A percentile compares a stretch with the other conserved stretches of the same genome.
Evolutionary conservation across 1,139 yeast genomes (phyloP).

Genomic region (Kodamaea ohmeri): DNA sequence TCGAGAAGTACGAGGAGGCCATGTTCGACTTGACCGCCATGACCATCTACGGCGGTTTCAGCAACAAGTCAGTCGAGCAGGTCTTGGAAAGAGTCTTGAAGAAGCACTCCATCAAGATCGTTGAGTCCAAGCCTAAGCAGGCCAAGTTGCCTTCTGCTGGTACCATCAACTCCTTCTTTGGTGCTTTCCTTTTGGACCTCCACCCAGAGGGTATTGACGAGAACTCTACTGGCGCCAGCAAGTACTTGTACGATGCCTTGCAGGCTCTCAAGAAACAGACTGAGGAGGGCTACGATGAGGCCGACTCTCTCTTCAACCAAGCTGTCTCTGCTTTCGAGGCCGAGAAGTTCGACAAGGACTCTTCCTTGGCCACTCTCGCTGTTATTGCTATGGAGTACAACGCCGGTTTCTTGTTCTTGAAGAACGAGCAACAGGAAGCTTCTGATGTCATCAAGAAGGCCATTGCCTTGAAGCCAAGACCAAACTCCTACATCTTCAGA

Average conservation of each 20-base stretch:
- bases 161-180: slow-evolving; percentile 81
- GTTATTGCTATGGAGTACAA: slow-evolving; percentile 75
- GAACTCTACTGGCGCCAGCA: slow-evolving; percentile 53
- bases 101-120: slow-evolving; percentile 67
- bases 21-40: slow-evolving; percentile 89
- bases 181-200: slow-evolving; percentile 56
- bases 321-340: slow-evolving; percentile 59
- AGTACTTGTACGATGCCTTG: slow-evolving; percentile 66
- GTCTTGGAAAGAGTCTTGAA: slow-evolving; percentile 85
- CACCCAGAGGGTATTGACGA: slow-evolving; percentile 51
- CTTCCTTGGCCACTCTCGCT: slow-evolving; percentile 51
- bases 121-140: slow-evolving; percentile 53
- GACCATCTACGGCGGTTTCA: slow-evolving; percentile 73
- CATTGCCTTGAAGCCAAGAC: slow-evolving; percentile 67
- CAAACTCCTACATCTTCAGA: slow-evolving; percentile 79
- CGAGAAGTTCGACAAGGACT: slow-evolving; percentile 32
- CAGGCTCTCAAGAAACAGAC: slow-evolving; percentile 62
- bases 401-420: slow-evolving; percentile 81
- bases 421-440: slow-evolving; percentile 65
- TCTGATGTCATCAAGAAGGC: slow-evolving; percentile 60
- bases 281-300: slow-evolving; percentile 68
- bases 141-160: slow-evolving; percentile 79
- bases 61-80: slow-evolving; percentile 73
- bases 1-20: slow-evolving; percentile 78
- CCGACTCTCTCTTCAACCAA: slow-evolving; percentile 65